Evolutionary conservation across 2,329 filamentous ascomycete species (phyloP).

Genomic region (Esteya vermicola): DNA sequence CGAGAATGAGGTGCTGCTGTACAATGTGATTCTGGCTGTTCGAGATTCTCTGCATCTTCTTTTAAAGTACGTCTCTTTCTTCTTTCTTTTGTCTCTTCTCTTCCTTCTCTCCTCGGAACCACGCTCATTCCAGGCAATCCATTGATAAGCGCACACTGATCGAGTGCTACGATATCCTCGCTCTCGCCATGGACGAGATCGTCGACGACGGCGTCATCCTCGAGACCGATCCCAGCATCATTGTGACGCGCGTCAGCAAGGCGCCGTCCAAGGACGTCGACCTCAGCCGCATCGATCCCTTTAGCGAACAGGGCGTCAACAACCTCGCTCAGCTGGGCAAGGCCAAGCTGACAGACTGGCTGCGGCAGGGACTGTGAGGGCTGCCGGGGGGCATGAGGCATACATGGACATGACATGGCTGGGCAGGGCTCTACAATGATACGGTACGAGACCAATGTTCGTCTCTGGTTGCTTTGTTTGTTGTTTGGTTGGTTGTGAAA

Average conservation of each 20-base stretch:
- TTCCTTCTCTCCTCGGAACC: conserved; percentile 27
- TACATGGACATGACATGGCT: no score
- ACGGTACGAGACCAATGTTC: no score
- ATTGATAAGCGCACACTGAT: conserved; percentile 96
- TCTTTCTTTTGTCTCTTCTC: conserved; percentile 13
- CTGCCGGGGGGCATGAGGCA: neutral
- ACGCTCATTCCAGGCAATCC: conserved; percentile 39
- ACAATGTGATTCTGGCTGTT: conserved; percentile 85
- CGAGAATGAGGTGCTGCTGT: conserved; percentile 94
- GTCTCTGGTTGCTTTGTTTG: no score
- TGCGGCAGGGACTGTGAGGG: conserved; percentile 69
- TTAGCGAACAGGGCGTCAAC: conserved; percentile 89
- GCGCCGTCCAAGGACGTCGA: conserved; percentile 85
- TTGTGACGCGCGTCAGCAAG: conserved; percentile 82
- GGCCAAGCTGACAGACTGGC: conserved; percentile 76
- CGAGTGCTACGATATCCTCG: conserved; percentile 96
- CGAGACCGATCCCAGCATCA: conserved; percentile 90
- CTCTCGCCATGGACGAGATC: conserved; percentile 88
- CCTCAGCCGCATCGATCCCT: conserved; percentile 75
- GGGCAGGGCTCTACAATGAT: no score
- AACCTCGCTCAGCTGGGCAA: conserved; percentile 91
- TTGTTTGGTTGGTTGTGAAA: no score
- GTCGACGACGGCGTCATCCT: conserved; percentile 92
- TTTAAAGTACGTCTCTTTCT: conserved; percentile 54
- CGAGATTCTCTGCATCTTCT: conserved; percentile 80